A percentile compares a stretch with the other conserved stretches of the same genome.
Conservation (phyloP, 2,329 filamentous ascomycete genomes). For the Lecanoromycetidae sp. region DNA sequence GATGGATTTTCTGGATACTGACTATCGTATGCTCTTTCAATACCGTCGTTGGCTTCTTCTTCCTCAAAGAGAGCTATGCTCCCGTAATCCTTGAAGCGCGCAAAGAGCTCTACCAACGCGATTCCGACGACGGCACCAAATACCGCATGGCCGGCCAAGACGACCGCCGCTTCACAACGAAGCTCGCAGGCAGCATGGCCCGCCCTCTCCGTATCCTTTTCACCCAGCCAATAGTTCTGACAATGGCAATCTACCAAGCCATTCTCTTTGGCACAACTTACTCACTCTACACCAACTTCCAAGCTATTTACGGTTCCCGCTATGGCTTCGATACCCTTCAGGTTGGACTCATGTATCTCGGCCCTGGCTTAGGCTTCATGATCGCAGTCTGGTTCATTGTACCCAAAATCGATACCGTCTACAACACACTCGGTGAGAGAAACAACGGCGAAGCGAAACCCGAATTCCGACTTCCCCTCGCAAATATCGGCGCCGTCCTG, state of each 20-base stretch:
- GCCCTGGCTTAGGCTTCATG: conserved; percentile 24
- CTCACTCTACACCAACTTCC: conserved; percentile 34
- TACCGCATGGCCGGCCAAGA: conserved; percentile 35
- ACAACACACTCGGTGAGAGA: conserved; percentile 33
- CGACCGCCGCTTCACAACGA: conserved; percentile 30
- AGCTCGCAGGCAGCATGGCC: conserved; percentile 33
- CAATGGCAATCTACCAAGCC: conserved; percentile 17
- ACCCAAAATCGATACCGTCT: conserved; percentile 40
- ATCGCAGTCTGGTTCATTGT: conserved; percentile 36
- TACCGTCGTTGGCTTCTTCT: conserved; percentile 22
- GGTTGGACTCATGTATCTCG: conserved; percentile 29
- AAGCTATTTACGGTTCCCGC: conserved; percentile 30
- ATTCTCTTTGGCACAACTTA: conserved; percentile 45
- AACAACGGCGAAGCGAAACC: conserved; percentile 34
- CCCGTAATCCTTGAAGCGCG: conserved; percentile 30
- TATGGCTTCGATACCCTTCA: conserved; percentile 30
- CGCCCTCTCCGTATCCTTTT: conserved; percentile 17
- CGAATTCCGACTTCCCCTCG: conserved; percentile 30
- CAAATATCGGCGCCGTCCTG: conserved; percentile 30
- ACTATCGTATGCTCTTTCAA: conserved; percentile 29
- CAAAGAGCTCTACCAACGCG: conserved; percentile 25
- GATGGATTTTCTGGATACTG: conserved; percentile 22
- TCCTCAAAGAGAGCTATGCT: conserved; percentile 29
- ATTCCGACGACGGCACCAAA: conserved; percentile 29
- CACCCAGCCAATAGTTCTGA: conserved; percentile 17